These are phyloP conservation scores for Patellifolia procumbens DNA, from an alignment of 179 eudicot genomes.

Conservation along the genomic window DNA sequence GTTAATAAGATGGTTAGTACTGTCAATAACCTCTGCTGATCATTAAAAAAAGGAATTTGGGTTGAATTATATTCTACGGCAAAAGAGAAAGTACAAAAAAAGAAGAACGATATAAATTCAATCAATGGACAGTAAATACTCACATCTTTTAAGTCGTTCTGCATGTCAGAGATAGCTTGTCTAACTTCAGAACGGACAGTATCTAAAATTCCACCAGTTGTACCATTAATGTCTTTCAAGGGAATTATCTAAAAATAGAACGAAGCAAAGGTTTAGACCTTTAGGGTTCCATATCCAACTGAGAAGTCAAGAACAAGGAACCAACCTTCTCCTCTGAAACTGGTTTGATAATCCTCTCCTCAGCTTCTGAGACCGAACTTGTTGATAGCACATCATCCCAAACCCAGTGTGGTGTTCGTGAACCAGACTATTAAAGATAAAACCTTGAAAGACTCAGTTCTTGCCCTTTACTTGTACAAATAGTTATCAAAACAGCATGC, in stretches of 20 bases:
- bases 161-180: slow-evolving; percentile 57
- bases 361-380: slow-evolving; percentile 59
- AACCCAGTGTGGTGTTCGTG: slow-evolving; percentile 46
- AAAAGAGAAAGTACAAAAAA: not conserved
- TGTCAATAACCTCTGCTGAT: not conserved
- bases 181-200: slow-evolving; percentile 64
- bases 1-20: not conserved
- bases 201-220: slow-evolving; percentile 51
- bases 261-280: not conserved
- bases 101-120: not conserved
- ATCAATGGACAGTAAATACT: slow-evolving; percentile 19
- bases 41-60: not conserved
- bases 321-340: slow-evolving; percentile 65
- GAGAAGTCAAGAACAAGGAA: slow-evolving; percentile 8
- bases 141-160: slow-evolving; percentile 52
- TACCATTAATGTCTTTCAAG: slow-evolving; percentile 29
- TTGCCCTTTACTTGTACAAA: not conserved
- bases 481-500: not conserved
- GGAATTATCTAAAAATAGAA: slow-evolving; percentile 24
- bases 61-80: too few species aligned
- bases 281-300: not conserved
- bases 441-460: slow-evolving; percentile 2
- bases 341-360: slow-evolving; percentile 71
- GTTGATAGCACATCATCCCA: slow-evolving; percentile 57
- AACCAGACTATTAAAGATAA: slow-evolving; percentile 38